Conservation (phyloP, 148 eudicot species). For the Arbutus unedo region DNA sequence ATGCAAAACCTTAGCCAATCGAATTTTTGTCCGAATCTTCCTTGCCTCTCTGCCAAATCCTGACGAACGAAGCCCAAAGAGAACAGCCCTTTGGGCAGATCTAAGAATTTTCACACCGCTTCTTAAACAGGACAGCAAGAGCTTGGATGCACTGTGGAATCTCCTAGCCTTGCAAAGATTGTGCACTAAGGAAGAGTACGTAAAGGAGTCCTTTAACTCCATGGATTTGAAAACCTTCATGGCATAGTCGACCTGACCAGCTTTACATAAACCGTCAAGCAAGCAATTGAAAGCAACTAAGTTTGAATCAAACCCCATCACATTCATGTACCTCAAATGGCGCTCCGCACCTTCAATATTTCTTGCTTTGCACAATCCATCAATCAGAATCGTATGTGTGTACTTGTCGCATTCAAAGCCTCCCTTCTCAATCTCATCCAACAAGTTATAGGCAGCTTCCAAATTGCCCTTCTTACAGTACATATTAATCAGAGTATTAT, state of each 20-base stretch:
- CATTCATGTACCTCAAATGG: constrained; percentile 44
- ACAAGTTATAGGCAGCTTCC: constrained; percentile 51
- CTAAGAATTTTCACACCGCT: constrained; percentile 50
- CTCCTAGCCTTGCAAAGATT: constrained; percentile 74
- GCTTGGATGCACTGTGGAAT: constrained; percentile 60
- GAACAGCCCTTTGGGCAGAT: constrained; percentile 65
- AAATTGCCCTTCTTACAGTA: constrained; percentile 62
- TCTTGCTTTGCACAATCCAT: constrained; percentile 81
- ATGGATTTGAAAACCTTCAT: constrained; percentile 56
- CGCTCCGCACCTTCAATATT: constrained; percentile 54
- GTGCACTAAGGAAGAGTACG: constrained; percentile 79
- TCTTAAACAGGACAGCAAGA: constrained; percentile 64
- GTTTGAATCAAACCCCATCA: constrained; percentile 43
- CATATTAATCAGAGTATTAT: constrained; percentile 71
- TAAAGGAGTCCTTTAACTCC: constrained; percentile 73
- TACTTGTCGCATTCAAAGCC: constrained; percentile 64
- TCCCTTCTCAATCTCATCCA: constrained; percentile 54
- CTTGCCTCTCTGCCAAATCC: constrained; percentile 44
- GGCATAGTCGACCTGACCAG: constrained; percentile 55
- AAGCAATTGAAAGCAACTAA: constrained; percentile 69
- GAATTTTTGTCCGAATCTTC: constrained; percentile 48
- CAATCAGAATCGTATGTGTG: constrained; percentile 76
- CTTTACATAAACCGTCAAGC: constrained; percentile 63
- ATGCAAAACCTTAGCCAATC: constrained; percentile 38
- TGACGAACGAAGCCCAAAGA: constrained; percentile 48